These are phyloP conservation scores for Herpotrichia juniperi DNA, from an alignment of 2,329 filamentous ascomycete species.

Conservation along the genomic window DNA sequence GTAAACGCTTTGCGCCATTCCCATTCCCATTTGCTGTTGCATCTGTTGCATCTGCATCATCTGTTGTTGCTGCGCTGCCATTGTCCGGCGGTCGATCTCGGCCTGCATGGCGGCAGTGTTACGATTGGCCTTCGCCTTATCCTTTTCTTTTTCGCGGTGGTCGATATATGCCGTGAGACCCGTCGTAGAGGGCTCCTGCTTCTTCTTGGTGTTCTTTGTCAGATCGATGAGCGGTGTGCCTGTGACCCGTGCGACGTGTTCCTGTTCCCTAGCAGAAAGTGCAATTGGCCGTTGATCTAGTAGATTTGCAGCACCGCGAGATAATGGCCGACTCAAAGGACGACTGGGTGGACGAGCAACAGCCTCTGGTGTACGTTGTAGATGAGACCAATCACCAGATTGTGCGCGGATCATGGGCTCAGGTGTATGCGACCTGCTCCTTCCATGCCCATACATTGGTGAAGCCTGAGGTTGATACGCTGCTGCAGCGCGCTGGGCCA, in stretches of 20 bases:
- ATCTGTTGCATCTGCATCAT: slow-evolving; percentile 35
- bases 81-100: slow-evolving; percentile 42
- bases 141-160: slow-evolving; percentile 76
- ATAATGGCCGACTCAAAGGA: slow-evolving; percentile 54
- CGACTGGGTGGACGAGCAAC: slow-evolving; percentile 35
- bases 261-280: slow-evolving; percentile 86
- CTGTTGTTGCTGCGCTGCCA: slow-evolving; percentile 38
- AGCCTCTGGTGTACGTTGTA: slow-evolving; percentile 37
- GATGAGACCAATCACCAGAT: slow-evolving; percentile 54
- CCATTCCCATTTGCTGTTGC: slow-evolving; percentile 21
- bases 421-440: slow-evolving; percentile 59
- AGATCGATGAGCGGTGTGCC: slow-evolving; percentile 77
- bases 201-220: slow-evolving; percentile 54
- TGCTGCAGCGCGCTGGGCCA: slow-evolving; percentile 72
- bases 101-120: slow-evolving; percentile 41
- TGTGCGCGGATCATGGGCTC: slow-evolving; percentile 51
- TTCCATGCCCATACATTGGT: slow-evolving; percentile 61
- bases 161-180: slow-evolving; percentile 80
- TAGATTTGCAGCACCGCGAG: slow-evolving; percentile 62
- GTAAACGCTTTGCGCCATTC: slow-evolving; percentile 15
- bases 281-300: slow-evolving; percentile 63
- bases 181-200: slow-evolving; percentile 50
- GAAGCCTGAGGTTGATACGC: slow-evolving; percentile 48
- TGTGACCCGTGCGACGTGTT: slow-evolving; percentile 83
- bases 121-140: slow-evolving; percentile 38